Conservation (phyloP, 148 eudicot species). For the Spergularia marina region DNA sequence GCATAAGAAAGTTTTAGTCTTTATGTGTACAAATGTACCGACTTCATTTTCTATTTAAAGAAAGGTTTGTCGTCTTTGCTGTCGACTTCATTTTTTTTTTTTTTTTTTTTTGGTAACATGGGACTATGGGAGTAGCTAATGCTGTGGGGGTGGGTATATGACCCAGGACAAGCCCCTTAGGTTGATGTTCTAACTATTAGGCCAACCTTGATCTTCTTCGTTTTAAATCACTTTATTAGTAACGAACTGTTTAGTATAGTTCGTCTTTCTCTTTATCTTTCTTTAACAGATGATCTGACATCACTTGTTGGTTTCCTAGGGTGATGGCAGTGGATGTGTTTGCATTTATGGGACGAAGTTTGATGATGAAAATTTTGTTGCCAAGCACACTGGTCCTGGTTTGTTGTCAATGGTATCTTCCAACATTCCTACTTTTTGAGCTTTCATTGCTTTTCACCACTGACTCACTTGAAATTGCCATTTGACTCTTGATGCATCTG, state of each 20-base stretch:
- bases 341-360: constrained; percentile 85
- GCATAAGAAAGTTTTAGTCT: neutral
- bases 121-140: too few relatives aligned
- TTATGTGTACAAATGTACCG: neutral
- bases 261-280: neutral
- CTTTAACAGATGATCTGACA: constrained; percentile 17
- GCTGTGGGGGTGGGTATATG: too few relatives aligned
- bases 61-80: too few relatives aligned
- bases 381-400: constrained; percentile 98
- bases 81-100: too few relatives aligned
- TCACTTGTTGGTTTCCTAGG: constrained; percentile 39
- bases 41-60: neutral
- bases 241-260: neutral
- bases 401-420: constrained; percentile 74
- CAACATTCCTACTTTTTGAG: neutral
- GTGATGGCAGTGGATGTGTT: constrained; percentile 92
- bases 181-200: too few relatives aligned
- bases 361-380: constrained; percentile 93
- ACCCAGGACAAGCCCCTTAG: too few relatives aligned
- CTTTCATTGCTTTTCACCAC: constrained; percentile 15
- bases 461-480: neutral
- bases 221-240: neutral
- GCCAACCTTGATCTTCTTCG: too few relatives aligned
- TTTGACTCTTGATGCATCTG: neutral
- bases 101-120: too few relatives aligned